These are phyloP conservation scores for Phialophora macrospora DNA, from an alignment of 2,329 filamentous ascomycete genomes.

Conservation along the genomic window DNA sequence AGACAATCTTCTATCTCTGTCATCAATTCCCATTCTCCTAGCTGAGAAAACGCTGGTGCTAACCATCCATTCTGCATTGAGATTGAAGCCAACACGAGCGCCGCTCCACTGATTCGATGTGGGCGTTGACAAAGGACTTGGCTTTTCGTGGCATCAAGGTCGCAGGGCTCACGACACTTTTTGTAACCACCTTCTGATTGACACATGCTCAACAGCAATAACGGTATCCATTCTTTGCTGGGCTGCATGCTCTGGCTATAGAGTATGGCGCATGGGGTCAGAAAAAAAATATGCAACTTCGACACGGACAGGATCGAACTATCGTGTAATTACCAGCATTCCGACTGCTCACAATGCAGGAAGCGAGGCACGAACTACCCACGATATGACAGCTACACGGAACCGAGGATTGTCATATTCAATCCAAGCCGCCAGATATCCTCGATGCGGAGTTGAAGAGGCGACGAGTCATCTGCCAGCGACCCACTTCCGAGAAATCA, in stretches of 20 bases:
- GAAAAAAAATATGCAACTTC: background rate
- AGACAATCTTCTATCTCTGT: background rate
- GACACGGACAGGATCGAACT: background rate
- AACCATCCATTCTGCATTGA: background rate
- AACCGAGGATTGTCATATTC: conserved; percentile 12
- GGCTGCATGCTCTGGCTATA: conserved; percentile 19
- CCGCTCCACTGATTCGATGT: background rate
- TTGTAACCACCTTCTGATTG: background rate
- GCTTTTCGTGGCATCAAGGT: background rate
- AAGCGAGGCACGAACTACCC: conserved; percentile 15
- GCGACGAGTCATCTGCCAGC: background rate
- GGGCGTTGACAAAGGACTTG: background rate
- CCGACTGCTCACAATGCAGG: conserved; percentile 22
- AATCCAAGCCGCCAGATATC: background rate
- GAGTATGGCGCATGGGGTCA: conserved; percentile 20
- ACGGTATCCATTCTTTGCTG: conserved; percentile 24
- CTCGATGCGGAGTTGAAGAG: background rate
- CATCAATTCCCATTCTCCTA: background rate
- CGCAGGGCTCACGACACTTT: background rate
- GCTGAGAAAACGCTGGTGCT: background rate
- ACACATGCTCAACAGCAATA: background rate
- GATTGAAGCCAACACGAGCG: background rate
- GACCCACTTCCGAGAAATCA: background rate
- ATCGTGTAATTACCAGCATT: conserved; percentile 22
- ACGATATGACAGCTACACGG: conserved; percentile 10